These are phyloP conservation scores for Buddleja alternifolia DNA, from an alignment of 257 asterid species.

Conservation along the genomic window DNA sequence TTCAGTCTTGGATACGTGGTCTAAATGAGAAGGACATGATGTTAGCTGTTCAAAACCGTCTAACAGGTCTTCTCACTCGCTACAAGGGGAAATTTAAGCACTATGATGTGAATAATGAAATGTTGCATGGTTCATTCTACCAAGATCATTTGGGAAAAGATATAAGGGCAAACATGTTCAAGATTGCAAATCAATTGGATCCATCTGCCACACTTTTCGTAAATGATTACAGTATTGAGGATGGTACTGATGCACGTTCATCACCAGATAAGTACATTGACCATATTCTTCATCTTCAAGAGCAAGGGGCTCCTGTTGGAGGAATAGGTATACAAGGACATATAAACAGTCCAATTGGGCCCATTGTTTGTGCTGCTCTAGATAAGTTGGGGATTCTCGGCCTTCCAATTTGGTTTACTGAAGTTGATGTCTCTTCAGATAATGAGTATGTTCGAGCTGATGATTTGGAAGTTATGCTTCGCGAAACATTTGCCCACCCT, in stretches of 20 bases:
- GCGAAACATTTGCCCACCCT: constrained; percentile 82
- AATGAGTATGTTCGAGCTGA: constrained; percentile 75
- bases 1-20: constrained; percentile 66
- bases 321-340: constrained; percentile 89
- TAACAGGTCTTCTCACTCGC: constrained; percentile 60
- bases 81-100: constrained; percentile 79
- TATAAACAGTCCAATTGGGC: constrained; percentile 68
- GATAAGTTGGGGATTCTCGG: constrained; percentile 67
- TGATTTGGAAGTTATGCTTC: constrained; percentile 75
- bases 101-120: constrained; percentile 86
- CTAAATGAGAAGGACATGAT: constrained; percentile 44
- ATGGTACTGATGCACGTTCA: constrained; percentile 60
- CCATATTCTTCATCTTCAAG: constrained; percentile 70
- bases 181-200: constrained; percentile 60
- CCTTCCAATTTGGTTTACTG: constrained; percentile 85
- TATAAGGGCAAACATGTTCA: constrained; percentile 69
- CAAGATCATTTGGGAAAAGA: constrained; percentile 74
- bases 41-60: constrained; percentile 67
- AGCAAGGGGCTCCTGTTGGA: constrained; percentile 77
- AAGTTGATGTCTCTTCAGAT: constrained; percentile 63
- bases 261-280: constrained; percentile 67
- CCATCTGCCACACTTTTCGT: constrained; percentile 62
- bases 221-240: constrained; percentile 79
- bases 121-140: constrained; percentile 81
- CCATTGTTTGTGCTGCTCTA: constrained; percentile 64